phyloP scores from a whole-genome alignment of 2,329 filamentous ascomycete species.

The Aspergillus brunneoviolaceus region DNA sequence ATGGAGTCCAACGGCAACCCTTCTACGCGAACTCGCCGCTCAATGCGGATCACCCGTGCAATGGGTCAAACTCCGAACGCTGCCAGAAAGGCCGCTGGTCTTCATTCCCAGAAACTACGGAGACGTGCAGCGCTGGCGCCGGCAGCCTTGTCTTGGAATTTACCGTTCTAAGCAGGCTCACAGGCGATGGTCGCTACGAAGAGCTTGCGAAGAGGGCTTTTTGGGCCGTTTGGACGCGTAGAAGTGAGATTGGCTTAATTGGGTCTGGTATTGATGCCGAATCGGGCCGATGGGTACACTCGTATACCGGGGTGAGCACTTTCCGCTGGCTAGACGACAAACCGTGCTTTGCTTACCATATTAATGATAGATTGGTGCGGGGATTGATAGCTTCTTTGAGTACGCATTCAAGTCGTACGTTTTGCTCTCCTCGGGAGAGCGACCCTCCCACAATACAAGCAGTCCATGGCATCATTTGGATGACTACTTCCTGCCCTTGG shows the following conservation, averaged over 20 bases:
- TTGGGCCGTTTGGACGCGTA: slow-evolving; percentile 91
- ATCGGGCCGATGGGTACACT: slow-evolving; percentile 81
- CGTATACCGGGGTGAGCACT: slow-evolving; percentile 67
- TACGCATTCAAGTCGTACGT: slow-evolving; percentile 95
- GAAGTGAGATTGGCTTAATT: slow-evolving; percentile 82
- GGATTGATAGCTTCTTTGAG: slow-evolving; percentile 97
- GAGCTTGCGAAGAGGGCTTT: slow-evolving; percentile 87
- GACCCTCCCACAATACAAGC: slow-evolving; percentile 34
- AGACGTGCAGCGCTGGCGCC: slow-evolving; percentile 96
- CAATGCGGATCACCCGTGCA: slow-evolving; percentile 52
- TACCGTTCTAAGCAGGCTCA: slow-evolving; percentile 82
- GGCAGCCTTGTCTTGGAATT: slow-evolving; percentile 94
- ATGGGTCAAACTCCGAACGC: slow-evolving; percentile 44
- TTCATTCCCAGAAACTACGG: slow-evolving; percentile 69
- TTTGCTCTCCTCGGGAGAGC: slow-evolving; percentile 72
- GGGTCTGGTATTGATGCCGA: slow-evolving; percentile 92
- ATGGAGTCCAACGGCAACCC: slow-evolving; percentile 67
- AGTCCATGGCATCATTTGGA: slow-evolving; percentile 53
- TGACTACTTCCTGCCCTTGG: slow-evolving; percentile 65
- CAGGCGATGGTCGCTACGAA: slow-evolving; percentile 84
- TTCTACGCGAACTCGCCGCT: slow-evolving; percentile 87
- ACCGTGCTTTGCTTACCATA: slow-evolving; percentile 3
- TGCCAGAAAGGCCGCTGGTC: slow-evolving; percentile 37
- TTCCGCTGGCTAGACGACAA: not conserved
- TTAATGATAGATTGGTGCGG: slow-evolving; percentile 73